phyloP scores from a whole-genome alignment of 768 basidiomycete genomes.

The Hydnomerulius pinastri region DNA sequence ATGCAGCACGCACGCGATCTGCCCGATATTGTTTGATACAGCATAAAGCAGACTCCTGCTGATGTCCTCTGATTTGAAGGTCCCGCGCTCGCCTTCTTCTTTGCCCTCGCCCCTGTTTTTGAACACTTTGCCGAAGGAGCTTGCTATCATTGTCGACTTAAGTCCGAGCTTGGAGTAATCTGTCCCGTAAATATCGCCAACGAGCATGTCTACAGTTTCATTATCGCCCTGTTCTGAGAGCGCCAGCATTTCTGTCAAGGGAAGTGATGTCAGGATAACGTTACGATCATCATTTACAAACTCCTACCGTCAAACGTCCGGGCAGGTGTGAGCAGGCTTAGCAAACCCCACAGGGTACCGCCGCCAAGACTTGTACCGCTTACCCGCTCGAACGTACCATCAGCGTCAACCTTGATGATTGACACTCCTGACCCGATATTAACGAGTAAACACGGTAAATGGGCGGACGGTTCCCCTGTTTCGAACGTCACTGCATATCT shows the following conservation, averaged over 20 bases:
- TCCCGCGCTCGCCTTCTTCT: slow-evolving; percentile 53
- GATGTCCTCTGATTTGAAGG: slow-evolving; percentile 90
- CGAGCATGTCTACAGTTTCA: slow-evolving; percentile 94
- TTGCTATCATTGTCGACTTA: slow-evolving; percentile 97
- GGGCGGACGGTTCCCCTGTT: slow-evolving; percentile 72
- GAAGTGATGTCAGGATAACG: slow-evolving; percentile 5
- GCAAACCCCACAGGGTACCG: slow-evolving; percentile 94
- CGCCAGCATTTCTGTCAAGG: slow-evolving; percentile 83
- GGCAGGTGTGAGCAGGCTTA: slow-evolving; percentile 94
- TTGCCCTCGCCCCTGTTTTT: slow-evolving; percentile 64
- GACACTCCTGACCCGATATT: slow-evolving; percentile 99
- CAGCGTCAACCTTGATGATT: slow-evolving; percentile 95
- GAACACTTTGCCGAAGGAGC: slow-evolving; percentile 98
- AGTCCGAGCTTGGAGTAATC: slow-evolving; percentile 95
- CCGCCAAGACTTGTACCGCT: slow-evolving; percentile 97
- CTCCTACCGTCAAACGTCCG: slow-evolving; percentile 91
- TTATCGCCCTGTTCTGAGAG: slow-evolving; percentile 95
- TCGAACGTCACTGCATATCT: slow-evolving; percentile 89
- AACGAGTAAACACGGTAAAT: slow-evolving; percentile 93
- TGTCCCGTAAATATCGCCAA: slow-evolving; percentile 98
- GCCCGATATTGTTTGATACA: slow-evolving; percentile 98
- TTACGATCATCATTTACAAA: not conserved
- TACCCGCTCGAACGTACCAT: slow-evolving; percentile 93
- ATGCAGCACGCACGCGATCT: slow-evolving; percentile 85
- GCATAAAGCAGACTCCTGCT: slow-evolving; percentile 93